Conservation (phyloP, 2,329 filamentous ascomycete species). For the Cryphonectria japonica region DNA sequence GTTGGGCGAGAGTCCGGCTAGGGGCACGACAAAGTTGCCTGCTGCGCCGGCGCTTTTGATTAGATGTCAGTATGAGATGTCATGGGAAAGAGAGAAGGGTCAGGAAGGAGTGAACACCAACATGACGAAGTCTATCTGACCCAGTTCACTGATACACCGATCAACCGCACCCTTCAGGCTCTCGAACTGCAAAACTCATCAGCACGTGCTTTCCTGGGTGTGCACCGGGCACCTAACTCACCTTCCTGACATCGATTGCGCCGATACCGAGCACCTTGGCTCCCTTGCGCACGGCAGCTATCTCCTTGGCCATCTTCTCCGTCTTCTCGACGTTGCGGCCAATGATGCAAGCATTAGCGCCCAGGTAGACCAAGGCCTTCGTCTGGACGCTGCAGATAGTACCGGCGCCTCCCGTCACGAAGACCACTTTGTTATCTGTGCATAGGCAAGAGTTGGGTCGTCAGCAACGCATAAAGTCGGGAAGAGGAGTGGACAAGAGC, state of each 20-base stretch:
- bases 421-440: slow-evolving; percentile 82
- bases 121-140: slow-evolving; percentile 91
- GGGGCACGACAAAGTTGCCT: slow-evolving; percentile 90
- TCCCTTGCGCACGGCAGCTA: slow-evolving; percentile 76
- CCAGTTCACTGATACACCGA: slow-evolving; percentile 79
- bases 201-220: background rate
- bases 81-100: background rate
- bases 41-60: slow-evolving; percentile 79
- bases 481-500: slow-evolving; percentile 30
- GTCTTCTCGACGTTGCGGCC: slow-evolving; percentile 91
- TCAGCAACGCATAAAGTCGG: background rate
- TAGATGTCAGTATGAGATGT: slow-evolving; percentile 13
- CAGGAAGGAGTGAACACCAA: slow-evolving; percentile 46
- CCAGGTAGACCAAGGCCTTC: slow-evolving; percentile 85
- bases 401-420: slow-evolving; percentile 93
- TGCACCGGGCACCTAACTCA: slow-evolving; percentile 41
- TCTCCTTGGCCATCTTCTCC: slow-evolving; percentile 76
- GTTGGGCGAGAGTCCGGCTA: slow-evolving; percentile 80
- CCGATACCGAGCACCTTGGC: slow-evolving; percentile 88
- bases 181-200: slow-evolving; percentile 51
- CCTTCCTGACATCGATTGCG: slow-evolving; percentile 75
- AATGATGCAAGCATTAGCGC: slow-evolving; percentile 91
- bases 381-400: slow-evolving; percentile 95
- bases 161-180: slow-evolving; percentile 75
- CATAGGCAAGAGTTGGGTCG: background rate